Base-by-base conservation (phyloP, 169 alveolate genomes). In the Plasmodium fragile region DNA sequence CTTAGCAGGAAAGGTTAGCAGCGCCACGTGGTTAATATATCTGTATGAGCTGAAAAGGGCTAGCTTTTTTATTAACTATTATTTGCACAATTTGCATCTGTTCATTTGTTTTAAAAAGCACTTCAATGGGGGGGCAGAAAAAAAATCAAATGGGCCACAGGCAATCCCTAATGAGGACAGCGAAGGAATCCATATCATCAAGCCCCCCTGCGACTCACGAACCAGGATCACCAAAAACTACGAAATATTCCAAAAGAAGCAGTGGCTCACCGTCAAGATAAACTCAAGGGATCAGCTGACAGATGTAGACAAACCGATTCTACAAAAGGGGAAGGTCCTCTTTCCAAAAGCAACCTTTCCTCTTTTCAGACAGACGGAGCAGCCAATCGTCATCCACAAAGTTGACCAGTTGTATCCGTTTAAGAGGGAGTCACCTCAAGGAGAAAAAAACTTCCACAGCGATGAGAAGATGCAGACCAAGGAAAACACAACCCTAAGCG, bases 1-100 rank as follows among this genome's bases (percentile, higher is more conserved):
- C 55, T 92, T 98, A 89, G 98, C 98, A 41, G 97, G 98, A 22
- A 95, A 96, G 34, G 97, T 97, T 13, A 97, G 98, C 53, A 96
- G 96, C 70, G 98, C 98, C 10, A 98, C 99, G 7, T 98, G 99
- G 99, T 94, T 98, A 53, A 98, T 98, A 3, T 98, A 97, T 82
- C 92, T 95, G 34, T 98, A 96, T 55, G 99, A 98, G 93, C 92
- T 98, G 28, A 94, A 96, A 72, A 77, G 99, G 53, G 97, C 97
- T 28, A 79, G 92, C 39, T 91, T 84, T 32, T 92, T 84, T 79
- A 92, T 84, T 45, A 92, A 84, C 81, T 72, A 82, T 36, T 84
- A 84, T 55, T 18, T 91, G 49, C 52, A 91, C 65, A 84, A 91
- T 32, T n/a, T 91, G 49, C 52, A 73, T 79, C 22, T 85, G 73